A percentile compares a stretch with the other conserved stretches of the same genome.
Conservation (phyloP, 2,329 filamentous ascomycete genomes). For the Hawksworthiomyces lignivorus region DNA sequence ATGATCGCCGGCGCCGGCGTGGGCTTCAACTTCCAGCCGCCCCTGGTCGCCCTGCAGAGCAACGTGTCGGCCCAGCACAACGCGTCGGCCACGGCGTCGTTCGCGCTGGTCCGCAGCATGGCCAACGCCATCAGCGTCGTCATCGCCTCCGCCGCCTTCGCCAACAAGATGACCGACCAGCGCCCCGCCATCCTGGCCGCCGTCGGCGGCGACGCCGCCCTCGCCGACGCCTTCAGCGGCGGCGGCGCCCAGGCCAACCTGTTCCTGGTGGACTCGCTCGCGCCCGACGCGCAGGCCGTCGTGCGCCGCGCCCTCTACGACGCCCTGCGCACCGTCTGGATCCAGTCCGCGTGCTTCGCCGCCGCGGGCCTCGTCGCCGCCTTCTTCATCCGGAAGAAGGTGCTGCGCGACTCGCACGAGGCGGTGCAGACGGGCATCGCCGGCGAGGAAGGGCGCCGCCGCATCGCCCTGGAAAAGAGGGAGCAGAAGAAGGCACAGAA, state of each 20-base stretch:
- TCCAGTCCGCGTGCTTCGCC: constrained; percentile 44
- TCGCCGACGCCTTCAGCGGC: constrained; percentile 9
- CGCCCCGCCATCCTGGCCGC: constrained; percentile 7
- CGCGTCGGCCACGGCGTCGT: constrained; percentile 52
- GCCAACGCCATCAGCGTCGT: constrained; percentile 14
- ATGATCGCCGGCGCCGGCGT: constrained; percentile 48
- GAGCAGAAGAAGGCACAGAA: constrained; percentile 2
- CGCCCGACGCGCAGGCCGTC: constrained; percentile 32
- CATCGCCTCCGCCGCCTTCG: constrained; percentile 13
- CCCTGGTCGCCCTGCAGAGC: constrained; percentile 53
- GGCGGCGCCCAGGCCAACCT: constrained; percentile 14
- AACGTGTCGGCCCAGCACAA: constrained; percentile 49
- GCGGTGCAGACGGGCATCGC: constrained; percentile 50
- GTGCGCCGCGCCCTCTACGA: constrained; percentile 40
- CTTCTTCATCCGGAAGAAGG: constrained; percentile 39
- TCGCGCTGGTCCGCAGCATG: constrained; percentile 47
- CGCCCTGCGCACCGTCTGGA: constrained; percentile 47
- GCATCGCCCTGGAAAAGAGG: constrained; percentile 10
- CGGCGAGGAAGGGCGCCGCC: constrained; percentile 15
- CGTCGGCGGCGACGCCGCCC: constrained; percentile 1
- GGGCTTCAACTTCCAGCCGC: constrained; percentile 52
- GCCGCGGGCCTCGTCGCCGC: constrained; percentile 39
- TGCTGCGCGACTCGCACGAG: constrained; percentile 45
- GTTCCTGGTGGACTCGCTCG: constrained; percentile 42
- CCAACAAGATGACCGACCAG: constrained; percentile 14